Conservation (phyloP, 257 asterid genomes). For the Linderniella brevidens region DNA sequence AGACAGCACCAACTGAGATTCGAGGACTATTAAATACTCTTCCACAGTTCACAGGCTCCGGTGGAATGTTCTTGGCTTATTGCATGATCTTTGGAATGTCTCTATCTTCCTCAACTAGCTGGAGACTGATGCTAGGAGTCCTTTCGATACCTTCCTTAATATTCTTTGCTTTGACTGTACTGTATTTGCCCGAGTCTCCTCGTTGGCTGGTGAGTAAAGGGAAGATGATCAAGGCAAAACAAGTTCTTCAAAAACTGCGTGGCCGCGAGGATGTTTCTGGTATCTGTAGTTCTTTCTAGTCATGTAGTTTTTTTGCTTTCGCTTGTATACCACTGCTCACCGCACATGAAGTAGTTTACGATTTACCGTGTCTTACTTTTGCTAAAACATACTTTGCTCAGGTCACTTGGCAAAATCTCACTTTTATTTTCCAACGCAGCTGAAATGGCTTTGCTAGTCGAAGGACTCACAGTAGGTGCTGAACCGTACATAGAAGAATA, state of each 20-base stretch:
- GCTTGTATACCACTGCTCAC: not conserved
- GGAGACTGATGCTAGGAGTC: conserved; percentile 78
- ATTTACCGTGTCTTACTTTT: not conserved
- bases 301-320: not conserved
- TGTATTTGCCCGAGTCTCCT: conserved; percentile 75
- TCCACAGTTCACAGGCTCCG: conserved; percentile 65
- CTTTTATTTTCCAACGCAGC: conserved; percentile 9
- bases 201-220: conserved; percentile 86
- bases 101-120: conserved; percentile 38
- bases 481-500: conserved; percentile 39
- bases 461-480: conserved; percentile 37
- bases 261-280: conserved; percentile 79
- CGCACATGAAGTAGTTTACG: not conserved
- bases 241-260: conserved; percentile 50
- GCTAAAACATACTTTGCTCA: not conserved
- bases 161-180: conserved; percentile 32
- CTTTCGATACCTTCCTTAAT: conserved; percentile 60
- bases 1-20: conserved; percentile 73
- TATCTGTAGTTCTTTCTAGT: conserved; percentile 7
- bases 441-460: conserved; percentile 45
- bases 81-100: conserved; percentile 75
- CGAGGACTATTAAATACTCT: conserved; percentile 65
- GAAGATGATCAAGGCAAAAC: conserved; percentile 56
- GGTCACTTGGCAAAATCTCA: too few species aligned
- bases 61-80: conserved; percentile 64